Evolutionary conservation across 2,329 filamentous ascomycete species (phyloP).

Genomic region (Cytospora piceae): DNA sequence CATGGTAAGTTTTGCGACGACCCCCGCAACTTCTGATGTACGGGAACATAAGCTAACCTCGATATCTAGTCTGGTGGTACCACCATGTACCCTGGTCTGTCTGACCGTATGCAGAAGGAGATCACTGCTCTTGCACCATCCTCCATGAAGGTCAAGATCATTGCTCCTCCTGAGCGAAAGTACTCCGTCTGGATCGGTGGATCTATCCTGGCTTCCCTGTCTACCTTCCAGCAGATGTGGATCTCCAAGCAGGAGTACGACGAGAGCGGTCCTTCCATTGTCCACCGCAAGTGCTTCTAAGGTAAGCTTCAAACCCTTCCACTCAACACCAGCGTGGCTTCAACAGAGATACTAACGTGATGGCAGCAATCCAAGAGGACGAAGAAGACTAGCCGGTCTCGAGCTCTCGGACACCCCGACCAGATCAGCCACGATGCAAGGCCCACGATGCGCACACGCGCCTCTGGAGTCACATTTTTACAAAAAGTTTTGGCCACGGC

Average conservation of each 20-base stretch:
- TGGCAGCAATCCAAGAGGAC: conserved; percentile 31
- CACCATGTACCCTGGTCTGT: conserved; percentile 99
- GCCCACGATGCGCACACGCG: conserved; percentile 52
- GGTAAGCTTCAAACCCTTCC: conserved; percentile 48
- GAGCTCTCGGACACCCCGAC: conserved; percentile 48
- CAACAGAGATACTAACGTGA: neutral
- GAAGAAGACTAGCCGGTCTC: conserved; percentile 36
- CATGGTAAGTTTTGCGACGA: conserved; percentile 76
- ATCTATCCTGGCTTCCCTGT: conserved; percentile 98
- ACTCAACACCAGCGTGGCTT: no score
- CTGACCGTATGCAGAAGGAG: conserved; percentile 99
- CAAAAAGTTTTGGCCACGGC: conserved; percentile 61
- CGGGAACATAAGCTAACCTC: conserved; percentile 38
- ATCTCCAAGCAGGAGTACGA: conserved; percentile 99
- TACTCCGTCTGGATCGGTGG: conserved; percentile 99
- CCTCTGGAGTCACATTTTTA: conserved; percentile 58
- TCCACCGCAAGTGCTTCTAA: conserved; percentile 99
- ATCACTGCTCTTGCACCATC: conserved; percentile 98
- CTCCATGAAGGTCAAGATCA: conserved; percentile 99
- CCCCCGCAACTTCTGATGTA: conserved; percentile 3
- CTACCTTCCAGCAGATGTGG: conserved; percentile 99
- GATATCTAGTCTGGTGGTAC: conserved; percentile 92
- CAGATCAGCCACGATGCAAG: conserved; percentile 50
- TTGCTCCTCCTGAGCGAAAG: conserved; percentile 99
- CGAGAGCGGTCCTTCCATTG: conserved; percentile 98